Conservation (phyloP, 257 asterid genomes). For the Capsicum rhomboideum region DNA sequence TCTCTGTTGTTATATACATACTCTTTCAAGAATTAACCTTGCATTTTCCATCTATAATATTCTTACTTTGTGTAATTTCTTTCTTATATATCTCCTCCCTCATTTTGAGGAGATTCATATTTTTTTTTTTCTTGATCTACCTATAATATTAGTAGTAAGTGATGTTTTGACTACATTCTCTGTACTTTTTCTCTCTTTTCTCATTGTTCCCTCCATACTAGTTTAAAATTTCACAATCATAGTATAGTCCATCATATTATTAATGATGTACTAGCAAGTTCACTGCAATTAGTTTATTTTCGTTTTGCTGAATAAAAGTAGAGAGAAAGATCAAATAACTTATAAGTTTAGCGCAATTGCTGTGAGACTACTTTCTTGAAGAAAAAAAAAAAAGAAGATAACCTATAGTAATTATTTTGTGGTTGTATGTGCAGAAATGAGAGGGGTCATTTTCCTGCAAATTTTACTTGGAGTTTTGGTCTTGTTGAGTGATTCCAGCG, state of each 20-base stretch:
- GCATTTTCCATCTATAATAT: background rate
- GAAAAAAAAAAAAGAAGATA: background rate
- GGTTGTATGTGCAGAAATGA: constrained; percentile 12
- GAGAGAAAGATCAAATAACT: too few species aligned
- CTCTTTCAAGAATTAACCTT: background rate
- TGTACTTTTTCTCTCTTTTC: too few species aligned
- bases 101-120: background rate
- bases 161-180: too few species aligned
- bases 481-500: constrained; percentile 17
- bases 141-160: too few species aligned
- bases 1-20: background rate
- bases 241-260: background rate
- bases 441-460: constrained; percentile 18
- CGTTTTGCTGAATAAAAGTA: too few species aligned
- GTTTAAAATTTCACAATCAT: background rate
- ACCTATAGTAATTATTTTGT: background rate
- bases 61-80: too few species aligned
- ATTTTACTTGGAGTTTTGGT: constrained; percentile 33
- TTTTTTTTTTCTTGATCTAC: background rate
- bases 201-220: too few species aligned
- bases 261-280: too few species aligned
- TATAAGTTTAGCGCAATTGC: background rate
- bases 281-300: too few species aligned
- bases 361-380: background rate
- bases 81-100: background rate